A percentile compares a stretch with the other conserved stretches of the same genome.
phyloP scores from a whole-genome alignment of 2,329 filamentous ascomycete species.

The Colletotrichum tropicale region DNA sequence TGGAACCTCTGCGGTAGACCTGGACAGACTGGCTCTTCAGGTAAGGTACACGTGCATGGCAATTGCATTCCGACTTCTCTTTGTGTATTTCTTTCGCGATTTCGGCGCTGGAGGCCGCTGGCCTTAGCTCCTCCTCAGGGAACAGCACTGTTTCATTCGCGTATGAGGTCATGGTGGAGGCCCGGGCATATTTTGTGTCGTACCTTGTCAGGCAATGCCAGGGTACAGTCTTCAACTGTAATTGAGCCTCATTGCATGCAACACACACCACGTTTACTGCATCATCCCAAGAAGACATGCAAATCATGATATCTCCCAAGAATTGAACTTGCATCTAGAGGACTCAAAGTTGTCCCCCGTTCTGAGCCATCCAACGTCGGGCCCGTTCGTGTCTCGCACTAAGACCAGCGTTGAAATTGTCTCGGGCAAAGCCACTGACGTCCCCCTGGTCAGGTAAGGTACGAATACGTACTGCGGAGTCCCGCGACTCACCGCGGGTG shows the following conservation, averaged over 20 bases:
- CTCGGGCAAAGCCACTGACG: constrained; percentile 3
- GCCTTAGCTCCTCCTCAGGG: not conserved
- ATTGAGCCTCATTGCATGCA: not conserved
- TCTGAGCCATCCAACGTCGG: not conserved
- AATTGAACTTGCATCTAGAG: not conserved
- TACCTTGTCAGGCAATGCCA: not conserved
- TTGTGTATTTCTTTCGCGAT: not conserved
- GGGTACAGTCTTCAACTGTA: not conserved
- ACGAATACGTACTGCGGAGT: not conserved
- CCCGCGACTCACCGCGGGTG: not conserved
- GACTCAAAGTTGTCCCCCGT: not conserved
- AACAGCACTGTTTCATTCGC: constrained; percentile 12
- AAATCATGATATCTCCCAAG: not conserved
- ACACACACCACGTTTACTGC: not conserved
- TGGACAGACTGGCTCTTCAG: not conserved
- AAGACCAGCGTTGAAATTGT: not conserved
- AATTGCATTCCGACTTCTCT: not conserved
- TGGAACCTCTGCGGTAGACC: not conserved
- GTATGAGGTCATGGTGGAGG: constrained; percentile 22
- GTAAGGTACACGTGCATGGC: not conserved
- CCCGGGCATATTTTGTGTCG: not conserved
- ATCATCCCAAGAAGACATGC: not conserved
- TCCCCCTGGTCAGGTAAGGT: not conserved
- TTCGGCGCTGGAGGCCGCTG: not conserved
- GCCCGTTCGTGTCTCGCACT: not conserved